Evolutionary conservation across 371 early-diverging fungal genomes (phyloP).

Genomic region (Apophysomyces sp.): DNA sequence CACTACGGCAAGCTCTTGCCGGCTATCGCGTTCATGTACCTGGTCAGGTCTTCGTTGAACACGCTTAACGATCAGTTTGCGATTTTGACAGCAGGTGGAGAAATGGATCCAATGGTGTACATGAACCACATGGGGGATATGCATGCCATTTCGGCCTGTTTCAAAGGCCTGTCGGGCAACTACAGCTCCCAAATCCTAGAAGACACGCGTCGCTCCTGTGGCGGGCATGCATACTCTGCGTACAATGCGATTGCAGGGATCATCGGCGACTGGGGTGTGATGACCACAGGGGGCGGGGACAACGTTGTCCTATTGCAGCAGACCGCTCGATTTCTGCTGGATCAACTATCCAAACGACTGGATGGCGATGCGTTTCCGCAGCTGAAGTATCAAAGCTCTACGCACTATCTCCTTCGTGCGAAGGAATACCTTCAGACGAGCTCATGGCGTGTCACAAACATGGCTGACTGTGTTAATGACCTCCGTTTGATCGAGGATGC

Average conservation of each 20-base stretch:
- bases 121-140: conserved; percentile 60
- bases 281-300: conserved; percentile 76
- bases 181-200: conserved; percentile 61
- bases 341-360: conserved; percentile 24
- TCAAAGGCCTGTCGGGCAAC: conserved; percentile 60
- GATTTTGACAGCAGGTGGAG: conserved; percentile 36
- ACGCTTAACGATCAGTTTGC: conserved; percentile 29
- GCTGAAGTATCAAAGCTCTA: conserved; percentile 36
- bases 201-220: conserved; percentile 55
- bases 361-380: conserved; percentile 26
- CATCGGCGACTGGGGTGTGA: conserved; percentile 66
- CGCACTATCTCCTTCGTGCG: conserved; percentile 28
- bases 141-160: conserved; percentile 59
- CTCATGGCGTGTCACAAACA: conserved; percentile 22
- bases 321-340: conserved; percentile 34
- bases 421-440: conserved; percentile 25
- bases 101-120: conserved; percentile 45
- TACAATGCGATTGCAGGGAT: conserved; percentile 67
- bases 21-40: conserved; percentile 59
- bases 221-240: conserved; percentile 65
- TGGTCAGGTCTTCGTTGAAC: conserved; percentile 21
- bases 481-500: conserved; percentile 29
- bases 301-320: conserved; percentile 70
- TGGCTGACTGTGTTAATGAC: conserved; percentile 23
- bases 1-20: conserved; percentile 62